Percentiles rank a stretch among this genome's conserved stretches.
Evolutionary conservation across 2,329 filamentous ascomycete genomes (phyloP).

Genomic region (Byssothecium circinans): DNA sequence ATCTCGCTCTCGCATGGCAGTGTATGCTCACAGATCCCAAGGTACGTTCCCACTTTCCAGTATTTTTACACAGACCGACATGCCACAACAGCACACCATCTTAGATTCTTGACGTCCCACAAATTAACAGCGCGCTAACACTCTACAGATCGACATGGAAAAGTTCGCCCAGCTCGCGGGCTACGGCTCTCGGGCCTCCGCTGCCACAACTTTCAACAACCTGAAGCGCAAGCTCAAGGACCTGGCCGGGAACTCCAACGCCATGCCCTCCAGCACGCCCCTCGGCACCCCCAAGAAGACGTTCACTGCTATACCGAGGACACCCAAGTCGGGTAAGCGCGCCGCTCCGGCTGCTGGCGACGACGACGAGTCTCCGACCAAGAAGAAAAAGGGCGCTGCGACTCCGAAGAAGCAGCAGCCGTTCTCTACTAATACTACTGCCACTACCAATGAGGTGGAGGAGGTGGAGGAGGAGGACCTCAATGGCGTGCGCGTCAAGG

Average conservation of each 20-base stretch:
- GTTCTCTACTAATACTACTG: neutral
- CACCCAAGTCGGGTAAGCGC: conserved; percentile 19
- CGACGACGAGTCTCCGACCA: conserved; percentile 14
- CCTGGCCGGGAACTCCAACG: conserved; percentile 9
- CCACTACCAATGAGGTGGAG: neutral
- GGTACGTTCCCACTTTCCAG: conserved; percentile 19
- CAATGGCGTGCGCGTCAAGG: conserved; percentile 15
- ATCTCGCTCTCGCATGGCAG: conserved; percentile 38
- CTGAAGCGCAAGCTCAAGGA: conserved; percentile 36
- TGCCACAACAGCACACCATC: too few species aligned
- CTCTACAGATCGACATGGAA: conserved; percentile 11
- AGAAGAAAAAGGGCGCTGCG: conserved; percentile 12
- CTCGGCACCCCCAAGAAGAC: conserved; percentile 25
- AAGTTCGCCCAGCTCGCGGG: conserved; percentile 20
- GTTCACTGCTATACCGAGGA: neutral
- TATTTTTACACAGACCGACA: too few species aligned
- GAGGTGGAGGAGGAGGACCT: conserved; percentile 24
- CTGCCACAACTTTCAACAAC: conserved; percentile 32
- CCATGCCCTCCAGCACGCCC: neutral
- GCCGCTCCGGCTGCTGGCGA: conserved; percentile 1
- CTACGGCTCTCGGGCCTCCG: conserved; percentile 28
- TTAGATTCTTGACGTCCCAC: too few species aligned
- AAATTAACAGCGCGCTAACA: conserved; percentile 2
- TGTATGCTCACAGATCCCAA: conserved; percentile 39
- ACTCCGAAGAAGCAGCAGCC: neutral